These are phyloP conservation scores for Coniosporium uncinatum DNA, from an alignment of 2,329 filamentous ascomycete genomes.

Conservation along the genomic window DNA sequence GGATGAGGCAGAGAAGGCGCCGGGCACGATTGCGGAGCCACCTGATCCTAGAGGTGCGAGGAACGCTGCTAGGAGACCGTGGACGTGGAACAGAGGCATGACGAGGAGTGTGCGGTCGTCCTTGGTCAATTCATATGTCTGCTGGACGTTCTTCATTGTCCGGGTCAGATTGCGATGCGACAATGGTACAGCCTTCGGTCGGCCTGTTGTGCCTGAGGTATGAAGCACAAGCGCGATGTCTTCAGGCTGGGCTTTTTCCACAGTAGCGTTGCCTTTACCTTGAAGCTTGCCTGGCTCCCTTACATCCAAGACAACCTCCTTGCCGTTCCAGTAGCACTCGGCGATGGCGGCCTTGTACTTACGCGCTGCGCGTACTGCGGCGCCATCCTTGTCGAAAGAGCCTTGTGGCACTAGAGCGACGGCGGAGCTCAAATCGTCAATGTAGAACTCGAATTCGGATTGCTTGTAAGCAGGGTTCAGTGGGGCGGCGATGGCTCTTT, in stretches of 20 bases:
- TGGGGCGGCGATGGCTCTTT: slow-evolving; percentile 79
- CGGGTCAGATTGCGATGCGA: slow-evolving; percentile 76
- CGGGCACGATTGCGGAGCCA: slow-evolving; percentile 76
- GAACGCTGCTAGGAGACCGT: slow-evolving; percentile 80
- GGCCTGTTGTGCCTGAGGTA: slow-evolving; percentile 79
- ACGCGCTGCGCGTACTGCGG: slow-evolving; percentile 70
- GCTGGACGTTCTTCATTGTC: slow-evolving; percentile 79
- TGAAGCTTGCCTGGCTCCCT: slow-evolving; percentile 68
- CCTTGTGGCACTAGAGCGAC: slow-evolving; percentile 72
- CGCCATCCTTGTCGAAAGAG: slow-evolving; percentile 57
- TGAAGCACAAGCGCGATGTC: slow-evolving; percentile 80
- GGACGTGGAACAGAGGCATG: slow-evolving; percentile 89
- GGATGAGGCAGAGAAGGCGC: slow-evolving; percentile 75
- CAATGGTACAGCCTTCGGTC: slow-evolving; percentile 80
- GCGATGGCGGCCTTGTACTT: slow-evolving; percentile 82
- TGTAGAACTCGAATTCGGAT: slow-evolving; percentile 88
- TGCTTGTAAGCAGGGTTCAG: slow-evolving; percentile 87
- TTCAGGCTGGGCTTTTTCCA: slow-evolving; percentile 59
- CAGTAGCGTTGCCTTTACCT: slow-evolving; percentile 37
- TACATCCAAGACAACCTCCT: slow-evolving; percentile 69
- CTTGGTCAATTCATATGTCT: slow-evolving; percentile 67
- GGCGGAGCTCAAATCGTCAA: slow-evolving; percentile 78
- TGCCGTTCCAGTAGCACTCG: slow-evolving; percentile 75
- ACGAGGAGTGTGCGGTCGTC: slow-evolving; percentile 78
- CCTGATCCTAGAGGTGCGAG: slow-evolving; percentile 71